Base-by-base conservation (phyloP, 768 basidiomycete species). In the Suillus subluteus region DNA sequence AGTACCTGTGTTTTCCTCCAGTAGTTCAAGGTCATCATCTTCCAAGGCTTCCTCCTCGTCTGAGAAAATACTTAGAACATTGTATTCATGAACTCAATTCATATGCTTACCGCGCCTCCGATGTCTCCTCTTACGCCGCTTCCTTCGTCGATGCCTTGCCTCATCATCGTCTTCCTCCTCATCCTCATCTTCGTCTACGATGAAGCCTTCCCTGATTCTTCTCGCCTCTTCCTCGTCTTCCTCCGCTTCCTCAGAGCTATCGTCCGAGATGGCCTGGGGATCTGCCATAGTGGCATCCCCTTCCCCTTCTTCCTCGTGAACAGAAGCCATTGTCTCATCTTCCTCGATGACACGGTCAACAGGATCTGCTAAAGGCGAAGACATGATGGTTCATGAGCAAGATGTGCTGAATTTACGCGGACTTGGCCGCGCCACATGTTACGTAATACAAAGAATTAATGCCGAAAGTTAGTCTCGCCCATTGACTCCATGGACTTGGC, bases 161-260 rank as follows among this genome's bases (percentile, higher is more conserved):
- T 84, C 83, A 52, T 87, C 83, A 4, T 86, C 83, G 23, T 87
- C 87, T 16, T 85, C 87, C 2, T 87, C 88, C 0, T 91, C 92
- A 0, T 95, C 94, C 8, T 95, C 91, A 0, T 92, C 95, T 66
- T 96, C 94, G 11, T 92, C 92, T 9, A 96, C 95, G 72, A 98
- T 98, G 75, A 98, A 98, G 0, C 94, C 96, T 61, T 96, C 92
- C 62, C 88, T 82, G 65, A 98, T 88, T 65, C 87, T 83, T 65
- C 87, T 85, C 71, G 82, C 91, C 80, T 95, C 95, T 68, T 97
- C 96, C 72, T 89, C 92, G 73, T 97, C 95, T 58, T 97, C 95
- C 44, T 96, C 94, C 43, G 87, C 91, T 73, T 95, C 92, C 72
- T 94, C 94, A 55, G 93, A 95, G 76, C 93, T 95, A 78, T 95